A percentile compares a stretch with the other conserved stretches of the same genome.
Evolutionary conservation across 139 green algal species (phyloP).

Genomic region (Zygnema cylindricum): DNA sequence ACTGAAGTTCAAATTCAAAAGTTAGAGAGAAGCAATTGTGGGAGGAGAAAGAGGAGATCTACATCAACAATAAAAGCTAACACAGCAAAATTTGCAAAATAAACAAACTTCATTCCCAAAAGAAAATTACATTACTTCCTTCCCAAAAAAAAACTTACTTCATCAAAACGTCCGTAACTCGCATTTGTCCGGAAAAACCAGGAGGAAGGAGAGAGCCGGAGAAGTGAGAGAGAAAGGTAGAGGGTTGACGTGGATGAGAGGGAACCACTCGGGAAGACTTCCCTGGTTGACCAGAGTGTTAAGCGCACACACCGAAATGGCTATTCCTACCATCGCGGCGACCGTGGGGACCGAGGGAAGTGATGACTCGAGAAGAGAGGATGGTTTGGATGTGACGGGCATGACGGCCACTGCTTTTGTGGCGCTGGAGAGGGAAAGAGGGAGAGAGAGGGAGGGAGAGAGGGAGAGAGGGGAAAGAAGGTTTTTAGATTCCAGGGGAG

Average conservation of each 20-base stretch:
- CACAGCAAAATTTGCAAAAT: no score
- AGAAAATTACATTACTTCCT: no score
- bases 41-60: no score
- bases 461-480: no score
- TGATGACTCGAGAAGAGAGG: constrained; percentile 42
- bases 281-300: constrained; percentile 26
- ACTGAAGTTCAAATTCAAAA: no score
- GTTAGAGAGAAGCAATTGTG: no score
- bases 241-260: constrained; percentile 40
- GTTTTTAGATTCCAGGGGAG: no score
- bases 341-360: constrained; percentile 30
- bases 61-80: no score
- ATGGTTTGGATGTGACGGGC: constrained; percentile 44
- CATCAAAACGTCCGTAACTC: constrained; percentile 57
- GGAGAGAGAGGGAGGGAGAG: no score
- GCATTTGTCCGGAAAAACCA: constrained; percentile 59
- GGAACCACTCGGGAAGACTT: constrained; percentile 16
- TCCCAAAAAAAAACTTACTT: constrained; percentile 31
- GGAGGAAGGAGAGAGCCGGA: constrained; percentile 51
- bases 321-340: constrained; percentile 4
- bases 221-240: constrained; percentile 53
- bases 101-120: no score
- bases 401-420: constrained; percentile 43
- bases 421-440: background rate
- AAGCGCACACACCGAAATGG: constrained; percentile 12